phyloP scores from a whole-genome alignment of 2,329 filamentous ascomycete species.

The Fusarium hostae region DNA sequence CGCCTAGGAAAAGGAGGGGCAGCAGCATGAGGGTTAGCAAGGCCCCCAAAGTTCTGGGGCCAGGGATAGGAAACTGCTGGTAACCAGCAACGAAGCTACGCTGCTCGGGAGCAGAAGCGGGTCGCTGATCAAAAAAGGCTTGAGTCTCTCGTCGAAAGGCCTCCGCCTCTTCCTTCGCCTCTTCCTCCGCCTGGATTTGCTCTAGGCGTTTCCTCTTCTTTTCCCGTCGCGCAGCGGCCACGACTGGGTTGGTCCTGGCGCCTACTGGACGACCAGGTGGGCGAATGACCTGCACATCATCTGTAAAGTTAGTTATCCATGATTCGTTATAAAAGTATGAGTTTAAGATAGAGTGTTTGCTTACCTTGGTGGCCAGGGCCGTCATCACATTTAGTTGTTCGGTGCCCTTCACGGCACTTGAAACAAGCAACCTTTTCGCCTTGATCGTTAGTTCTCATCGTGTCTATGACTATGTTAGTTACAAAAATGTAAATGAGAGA shows the following conservation, averaged over 20 bases:
- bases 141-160: not conserved
- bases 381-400: not conserved
- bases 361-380: not conserved
- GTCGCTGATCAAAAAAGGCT: accelerated
- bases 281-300: not conserved
- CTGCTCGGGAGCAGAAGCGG: not conserved
- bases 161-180: not conserved
- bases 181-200: no score
- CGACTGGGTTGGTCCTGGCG: not conserved
- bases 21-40: no score
- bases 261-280: accelerated
- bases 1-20: not conserved
- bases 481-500: no score
- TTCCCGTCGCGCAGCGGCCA: not conserved
- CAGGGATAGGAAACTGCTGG: accelerated
- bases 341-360: not conserved
- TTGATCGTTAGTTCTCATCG: not conserved
- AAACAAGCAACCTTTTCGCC: not conserved
- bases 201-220: no score
- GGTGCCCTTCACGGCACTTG: not conserved
- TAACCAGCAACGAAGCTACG: accelerated
- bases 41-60: not conserved
- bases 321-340: no score
- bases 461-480: not conserved
- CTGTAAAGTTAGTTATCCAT: not conserved